A percentile compares a stretch with the other conserved stretches of the same genome.
phyloP scores from a whole-genome alignment of 306 rosid genomes.

The Oxytropis ochrocephala region DNA sequence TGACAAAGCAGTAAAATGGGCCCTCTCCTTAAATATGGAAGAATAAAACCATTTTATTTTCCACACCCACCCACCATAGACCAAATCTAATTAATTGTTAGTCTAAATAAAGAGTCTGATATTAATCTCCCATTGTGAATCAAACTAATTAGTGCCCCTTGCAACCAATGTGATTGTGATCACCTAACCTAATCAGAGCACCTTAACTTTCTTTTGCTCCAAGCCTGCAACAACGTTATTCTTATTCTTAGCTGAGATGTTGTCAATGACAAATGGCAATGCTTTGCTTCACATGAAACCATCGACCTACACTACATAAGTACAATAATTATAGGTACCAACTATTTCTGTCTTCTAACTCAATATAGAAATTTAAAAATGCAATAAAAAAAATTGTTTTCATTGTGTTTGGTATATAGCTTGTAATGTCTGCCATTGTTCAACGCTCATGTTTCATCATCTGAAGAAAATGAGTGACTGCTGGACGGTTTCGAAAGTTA shows the following conservation, averaged over 20 bases:
- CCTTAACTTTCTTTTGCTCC: background rate
- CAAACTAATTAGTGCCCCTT: background rate
- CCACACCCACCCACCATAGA: background rate
- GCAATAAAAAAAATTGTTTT: background rate
- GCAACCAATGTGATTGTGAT: background rate
- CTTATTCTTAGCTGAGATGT: constrained; percentile 22
- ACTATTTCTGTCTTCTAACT: constrained; percentile 6
- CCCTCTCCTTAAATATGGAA: background rate
- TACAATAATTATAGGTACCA: background rate
- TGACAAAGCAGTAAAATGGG: no score
- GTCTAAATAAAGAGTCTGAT: no score
- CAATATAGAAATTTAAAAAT: background rate
- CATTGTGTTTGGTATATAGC: constrained; percentile 9
- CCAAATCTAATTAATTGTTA: no score
- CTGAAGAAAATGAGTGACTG: background rate
- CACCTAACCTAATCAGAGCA: background rate
- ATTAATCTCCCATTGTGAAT: background rate
- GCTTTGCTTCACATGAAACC: constrained; percentile 24
- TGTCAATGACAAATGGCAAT: constrained; percentile 18
- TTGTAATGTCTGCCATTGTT: constrained; percentile 5
- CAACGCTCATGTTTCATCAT: background rate
- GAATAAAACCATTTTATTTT: background rate
- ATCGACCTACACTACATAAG: background rate
- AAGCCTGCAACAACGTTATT: background rate
- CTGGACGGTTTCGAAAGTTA: constrained; percentile 13